These are phyloP conservation scores for Microdochium nivale DNA, from an alignment of 2,329 filamentous ascomycete species.

Conservation along the genomic window DNA sequence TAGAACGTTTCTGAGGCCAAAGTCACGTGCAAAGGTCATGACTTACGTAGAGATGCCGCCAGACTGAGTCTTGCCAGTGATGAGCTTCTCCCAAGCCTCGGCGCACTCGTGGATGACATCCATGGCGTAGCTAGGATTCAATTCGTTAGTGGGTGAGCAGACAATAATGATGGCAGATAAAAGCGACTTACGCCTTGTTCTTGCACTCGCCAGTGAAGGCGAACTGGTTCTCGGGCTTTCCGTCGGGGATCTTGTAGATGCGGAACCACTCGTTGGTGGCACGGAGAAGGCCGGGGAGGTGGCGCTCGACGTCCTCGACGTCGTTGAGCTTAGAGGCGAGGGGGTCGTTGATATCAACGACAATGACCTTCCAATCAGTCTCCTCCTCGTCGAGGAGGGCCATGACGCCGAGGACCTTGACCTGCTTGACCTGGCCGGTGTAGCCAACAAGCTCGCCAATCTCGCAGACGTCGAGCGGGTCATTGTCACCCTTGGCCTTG, in stretches of 20 bases:
- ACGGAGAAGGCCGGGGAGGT: slow-evolving; percentile 90
- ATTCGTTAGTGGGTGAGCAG: slow-evolving; percentile 12
- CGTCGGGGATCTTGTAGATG: slow-evolving; percentile 99
- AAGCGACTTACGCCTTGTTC: slow-evolving; percentile 91
- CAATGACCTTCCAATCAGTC: slow-evolving; percentile 99
- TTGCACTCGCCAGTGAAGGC: slow-evolving; percentile 99
- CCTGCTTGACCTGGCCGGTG: slow-evolving; percentile 95
- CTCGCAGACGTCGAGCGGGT: slow-evolving; percentile 98
- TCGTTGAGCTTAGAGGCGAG: slow-evolving; percentile 95
- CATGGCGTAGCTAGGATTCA: slow-evolving; percentile 64
- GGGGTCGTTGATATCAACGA: slow-evolving; percentile 97
- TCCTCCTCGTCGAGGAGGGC: slow-evolving; percentile 98
- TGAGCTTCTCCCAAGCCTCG: slow-evolving; percentile 94
- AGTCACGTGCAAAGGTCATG: slow-evolving; percentile 2
- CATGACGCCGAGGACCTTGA: slow-evolving; percentile 99
- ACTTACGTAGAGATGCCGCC: slow-evolving; percentile 78
- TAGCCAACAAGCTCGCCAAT: slow-evolving; percentile 97
- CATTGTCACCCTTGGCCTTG: slow-evolving; percentile 98
- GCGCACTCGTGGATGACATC: slow-evolving; percentile 93
- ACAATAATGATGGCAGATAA: slow-evolving; percentile 2
- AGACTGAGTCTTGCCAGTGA: slow-evolving; percentile 76
- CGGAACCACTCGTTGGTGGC: slow-evolving; percentile 99
- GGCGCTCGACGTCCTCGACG: slow-evolving; percentile 96
- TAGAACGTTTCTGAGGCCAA: slow-evolving; percentile 10
- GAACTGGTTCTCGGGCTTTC: slow-evolving; percentile 99